phyloP scores from a whole-genome alignment of 306 rosid genomes.

The Citrullus mucosospermus region DNA sequence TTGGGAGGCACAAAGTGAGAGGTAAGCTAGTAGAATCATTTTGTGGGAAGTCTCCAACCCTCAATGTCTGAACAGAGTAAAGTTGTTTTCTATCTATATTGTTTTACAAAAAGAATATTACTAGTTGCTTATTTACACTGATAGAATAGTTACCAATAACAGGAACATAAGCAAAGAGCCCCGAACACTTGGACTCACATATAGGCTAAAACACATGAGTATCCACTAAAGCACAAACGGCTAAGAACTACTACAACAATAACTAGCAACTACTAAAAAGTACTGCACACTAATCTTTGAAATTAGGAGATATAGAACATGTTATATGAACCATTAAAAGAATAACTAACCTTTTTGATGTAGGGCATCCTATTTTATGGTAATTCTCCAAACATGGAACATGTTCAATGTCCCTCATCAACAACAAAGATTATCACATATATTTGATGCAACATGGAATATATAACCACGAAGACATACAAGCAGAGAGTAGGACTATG shows the following conservation, averaged over 20 bases:
- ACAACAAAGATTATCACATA: neutral
- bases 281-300: neutral
- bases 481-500: neutral
- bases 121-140: too few relatives aligned
- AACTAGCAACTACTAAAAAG: neutral
- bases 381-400: neutral
- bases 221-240: too few relatives aligned
- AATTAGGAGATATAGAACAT: neutral
- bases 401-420: neutral
- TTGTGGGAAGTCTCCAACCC: neutral
- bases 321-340: neutral
- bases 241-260: too few relatives aligned
- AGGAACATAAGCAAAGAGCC: too few relatives aligned
- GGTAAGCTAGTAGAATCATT: neutral
- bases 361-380: neutral
- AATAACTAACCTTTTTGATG: neutral
- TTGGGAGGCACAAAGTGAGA: neutral
- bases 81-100: too few relatives aligned
- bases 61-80: too few relatives aligned
- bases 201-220: too few relatives aligned
- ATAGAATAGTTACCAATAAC: too few relatives aligned
- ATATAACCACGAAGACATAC: neutral
- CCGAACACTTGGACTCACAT: too few relatives aligned
- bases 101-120: too few relatives aligned
- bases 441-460: neutral